Base-by-base conservation (phyloP, 257 asterid genomes). In the Fraxinus quadrangulata region DNA sequence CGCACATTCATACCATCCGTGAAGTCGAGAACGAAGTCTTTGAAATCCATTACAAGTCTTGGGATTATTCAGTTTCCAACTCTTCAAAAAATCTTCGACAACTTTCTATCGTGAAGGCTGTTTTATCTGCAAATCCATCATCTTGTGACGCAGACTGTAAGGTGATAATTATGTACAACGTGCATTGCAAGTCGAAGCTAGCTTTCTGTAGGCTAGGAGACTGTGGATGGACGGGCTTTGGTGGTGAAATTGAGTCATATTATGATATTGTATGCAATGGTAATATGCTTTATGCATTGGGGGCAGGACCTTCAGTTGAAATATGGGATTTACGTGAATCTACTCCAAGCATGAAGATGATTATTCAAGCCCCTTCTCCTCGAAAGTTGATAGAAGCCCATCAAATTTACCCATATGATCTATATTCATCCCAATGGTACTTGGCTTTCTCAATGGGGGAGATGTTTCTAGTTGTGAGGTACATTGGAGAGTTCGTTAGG, bases 401-500 rank as follows among this genome's bases (percentile, higher is more conserved):
- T 12, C 14, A 66, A 11, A 10, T 9, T 0, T 85, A 33, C 56
- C 82, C 85, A 0, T 0, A 0, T 2, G 79, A 78, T 14, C 87
- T 85, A 13, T 82, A 23, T 14, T 9, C 82, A 0, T 63, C 82
- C 0, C 67, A 59, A 0, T 77, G 79, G 84, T 86, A 85, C 82
- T 7, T 83, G 14, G 85, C 78, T 21, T 17, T 77, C 19, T 83
- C 82, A 0, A 14, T 5, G 0, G 80, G 75, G 0, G 73, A 80
- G 4, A 56, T 84, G 11, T 65, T 74, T 67, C 6, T 81, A 6
- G 77, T 76, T 3, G 80, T 76, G 31, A 80, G 92, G 81, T 77
- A 79, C 68, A 75, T 87, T 1, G 90, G 86, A 0, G 85, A 85
- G 40, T 85, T 42, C 13, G 87, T 87, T 7, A 75, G 68, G 74